Conservation (phyloP, 192 early-diverging fungal genomes). For the Coemansia sp. region DNA sequence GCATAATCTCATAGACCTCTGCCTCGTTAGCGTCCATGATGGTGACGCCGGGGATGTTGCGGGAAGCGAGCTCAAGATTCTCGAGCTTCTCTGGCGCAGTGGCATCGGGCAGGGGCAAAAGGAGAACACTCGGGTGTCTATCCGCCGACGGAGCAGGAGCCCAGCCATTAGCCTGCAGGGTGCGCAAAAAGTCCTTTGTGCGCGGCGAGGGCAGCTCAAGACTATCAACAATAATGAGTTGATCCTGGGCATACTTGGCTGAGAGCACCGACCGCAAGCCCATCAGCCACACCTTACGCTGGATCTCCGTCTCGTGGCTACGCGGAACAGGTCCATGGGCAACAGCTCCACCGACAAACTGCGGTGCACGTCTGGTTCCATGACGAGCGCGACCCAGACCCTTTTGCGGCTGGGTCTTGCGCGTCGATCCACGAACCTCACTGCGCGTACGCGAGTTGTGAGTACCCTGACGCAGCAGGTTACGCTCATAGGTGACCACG, state of each 20-base stretch:
- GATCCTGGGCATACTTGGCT: constrained; percentile 86
- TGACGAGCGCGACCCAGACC: constrained; percentile 90
- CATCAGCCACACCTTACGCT: constrained; percentile 79
- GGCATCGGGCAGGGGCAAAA: constrained; percentile 35
- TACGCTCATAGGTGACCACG: constrained; percentile 83
- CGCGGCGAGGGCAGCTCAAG: constrained; percentile 53
- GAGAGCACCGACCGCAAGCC: constrained; percentile 81
- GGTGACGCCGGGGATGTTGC: constrained; percentile 60
- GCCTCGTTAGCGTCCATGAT: constrained; percentile 60
- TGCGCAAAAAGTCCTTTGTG: constrained; percentile 56
- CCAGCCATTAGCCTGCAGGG: constrained; percentile 43
- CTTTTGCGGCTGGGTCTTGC: constrained; percentile 87
- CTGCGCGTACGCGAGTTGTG: constrained; percentile 73
- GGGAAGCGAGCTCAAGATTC: constrained; percentile 57
- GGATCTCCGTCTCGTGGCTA: constrained; percentile 76
- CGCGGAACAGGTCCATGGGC: constrained; percentile 91
- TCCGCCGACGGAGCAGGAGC: constrained; percentile 17
- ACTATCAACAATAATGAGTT: constrained; percentile 80
- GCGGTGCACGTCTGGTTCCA: constrained; percentile 78
- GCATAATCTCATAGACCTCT: constrained; percentile 65
- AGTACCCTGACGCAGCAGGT: constrained; percentile 77
- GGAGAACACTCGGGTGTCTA: constrained; percentile 18
- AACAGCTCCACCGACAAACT: constrained; percentile 80
- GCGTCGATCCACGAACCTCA: constrained; percentile 79
- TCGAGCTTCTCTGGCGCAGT: constrained; percentile 36